Percentiles rank a stretch among this genome's conserved stretches.
These are phyloP conservation scores for Alternaria incomplexa DNA, from an alignment of 2,329 filamentous ascomycete species.

Conservation along the genomic window DNA sequence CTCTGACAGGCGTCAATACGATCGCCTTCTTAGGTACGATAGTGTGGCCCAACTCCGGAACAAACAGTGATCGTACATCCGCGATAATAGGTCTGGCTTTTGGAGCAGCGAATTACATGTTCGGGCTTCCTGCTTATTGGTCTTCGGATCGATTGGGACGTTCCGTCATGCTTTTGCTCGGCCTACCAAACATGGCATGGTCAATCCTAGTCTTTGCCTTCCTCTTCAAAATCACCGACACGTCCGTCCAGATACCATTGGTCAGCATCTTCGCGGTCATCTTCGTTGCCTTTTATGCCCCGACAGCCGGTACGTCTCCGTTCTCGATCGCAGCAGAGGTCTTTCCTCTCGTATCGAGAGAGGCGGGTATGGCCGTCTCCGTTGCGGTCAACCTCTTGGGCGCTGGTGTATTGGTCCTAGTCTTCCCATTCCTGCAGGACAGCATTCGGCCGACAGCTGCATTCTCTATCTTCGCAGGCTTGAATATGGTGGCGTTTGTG, in stretches of 20 bases:
- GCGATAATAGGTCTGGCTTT: slow-evolving; percentile 26
- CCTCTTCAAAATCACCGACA: slow-evolving; percentile 19
- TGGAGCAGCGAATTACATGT: slow-evolving; percentile 25
- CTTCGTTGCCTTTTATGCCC: slow-evolving; percentile 26
- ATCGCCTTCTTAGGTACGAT: slow-evolving; percentile 25
- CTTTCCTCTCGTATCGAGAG: slow-evolving; percentile 30
- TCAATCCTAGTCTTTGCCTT: slow-evolving; percentile 30
- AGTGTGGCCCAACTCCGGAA: slow-evolving; percentile 17
- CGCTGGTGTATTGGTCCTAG: slow-evolving; percentile 46
- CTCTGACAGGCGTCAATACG: slow-evolving; percentile 18
- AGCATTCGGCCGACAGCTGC: slow-evolving; percentile 39
- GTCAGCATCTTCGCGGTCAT: slow-evolving; percentile 24
- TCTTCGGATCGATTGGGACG: slow-evolving; percentile 25
- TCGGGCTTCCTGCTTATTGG: slow-evolving; percentile 28
- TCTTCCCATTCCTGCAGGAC: slow-evolving; percentile 45
- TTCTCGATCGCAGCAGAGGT: slow-evolving; percentile 32
- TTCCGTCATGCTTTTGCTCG: slow-evolving; percentile 25
- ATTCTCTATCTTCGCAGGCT: slow-evolving; percentile 45
- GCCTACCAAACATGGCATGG: slow-evolving; percentile 32
- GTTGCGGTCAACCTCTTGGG: slow-evolving; percentile 49
- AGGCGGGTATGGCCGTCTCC: slow-evolving; percentile 39
- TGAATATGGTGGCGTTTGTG: slow-evolving; percentile 35
- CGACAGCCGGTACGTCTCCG: slow-evolving; percentile 29
- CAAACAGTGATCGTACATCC: slow-evolving; percentile 5
- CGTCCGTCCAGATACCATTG: slow-evolving; percentile 13